Evolutionary conservation across 352 stramenopile species (phyloP), one percentile per base, ranked within the genome.

Genomic region (Globisporangium cylindrosporum): DNA sequence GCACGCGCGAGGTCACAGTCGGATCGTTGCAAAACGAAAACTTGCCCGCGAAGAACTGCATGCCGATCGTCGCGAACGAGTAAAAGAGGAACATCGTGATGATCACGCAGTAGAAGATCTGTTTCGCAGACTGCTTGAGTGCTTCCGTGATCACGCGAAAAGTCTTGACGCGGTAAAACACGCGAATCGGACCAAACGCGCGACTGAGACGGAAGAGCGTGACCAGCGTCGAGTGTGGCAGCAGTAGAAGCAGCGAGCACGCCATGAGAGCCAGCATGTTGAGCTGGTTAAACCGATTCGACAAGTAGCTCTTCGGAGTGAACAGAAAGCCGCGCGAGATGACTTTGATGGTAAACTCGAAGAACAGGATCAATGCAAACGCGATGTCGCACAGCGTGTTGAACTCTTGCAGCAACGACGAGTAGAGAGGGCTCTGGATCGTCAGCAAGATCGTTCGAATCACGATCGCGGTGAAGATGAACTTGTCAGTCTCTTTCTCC

Each of bases 291-390:
- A 84, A 92, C 20, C 78, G 78, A 34, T 92, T 81, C 14, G 87
- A 94, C 12, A 96, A 70, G 70, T 96, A 96, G 49, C 82, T 90
- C 48, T 87, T 83, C 0, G 85, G 81, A 2, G 88, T 93, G 49
- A 94, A 82, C n/a, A 93, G 55, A 32, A 95, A 91, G 1, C 89
- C 89, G 0, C 84, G 84, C 0, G 86, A 82, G 1, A 95, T 77
- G 22, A 95, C 88, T 64, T 96, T 96, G 69, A 94, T 84, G 3
- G 72, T 69, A 58, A 96, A 95, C 71, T 96, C 89, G 49, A 95
- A 93, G 15, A 92, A 74, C 15, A 96, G 65, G 18, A 94, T 78
- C 29, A 73, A 79, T 1, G 82, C 82, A 56, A 93, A 96, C 4
- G 89, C 72, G 5, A 91, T 73, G 22, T 93, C 86, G 7, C 81